These are phyloP conservation scores for Radiomyces spectabilis DNA, from an alignment of 192 early-diverging fungal genomes.

Conservation along the genomic window DNA sequence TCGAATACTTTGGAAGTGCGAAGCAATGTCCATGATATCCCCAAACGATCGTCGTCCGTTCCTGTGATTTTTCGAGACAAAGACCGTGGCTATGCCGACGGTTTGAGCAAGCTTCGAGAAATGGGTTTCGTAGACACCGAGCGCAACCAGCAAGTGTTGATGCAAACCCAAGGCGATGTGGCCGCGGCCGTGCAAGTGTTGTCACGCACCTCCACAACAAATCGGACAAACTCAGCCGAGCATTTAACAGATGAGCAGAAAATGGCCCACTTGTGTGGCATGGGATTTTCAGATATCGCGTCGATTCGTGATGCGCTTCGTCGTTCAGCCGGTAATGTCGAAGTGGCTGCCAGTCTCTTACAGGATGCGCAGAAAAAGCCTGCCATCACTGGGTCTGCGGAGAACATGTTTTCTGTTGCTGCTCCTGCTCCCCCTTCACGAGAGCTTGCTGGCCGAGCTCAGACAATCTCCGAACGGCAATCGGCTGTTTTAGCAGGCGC, in stretches of 20 bases:
- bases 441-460: constrained; percentile 10
- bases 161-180: constrained; percentile 62
- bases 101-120: constrained; percentile 36
- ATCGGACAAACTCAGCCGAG: not conserved
- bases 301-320: constrained; percentile 63
- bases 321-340: constrained; percentile 65
- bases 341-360: constrained; percentile 61
- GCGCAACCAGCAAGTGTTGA: constrained; percentile 59
- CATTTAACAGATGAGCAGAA: constrained; percentile 41
- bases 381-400: constrained; percentile 14
- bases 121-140: constrained; percentile 84
- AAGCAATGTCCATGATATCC: constrained; percentile 7
- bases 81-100: not conserved
- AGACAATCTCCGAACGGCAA: constrained; percentile 4
- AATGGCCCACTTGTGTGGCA: constrained; percentile 49
- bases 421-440: constrained; percentile 17
- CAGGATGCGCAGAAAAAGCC: constrained; percentile 29
- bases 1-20: no score
- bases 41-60: constrained; percentile 20
- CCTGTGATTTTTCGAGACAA: not conserved
- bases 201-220: constrained; percentile 35
- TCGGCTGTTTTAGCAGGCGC: constrained; percentile 18
- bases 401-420: constrained; percentile 17
- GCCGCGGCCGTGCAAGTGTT: constrained; percentile 66
- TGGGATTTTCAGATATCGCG: constrained; percentile 69